phyloP scores from a whole-genome alignment of 805 yeast species.

The Starmerella cellae region DNA sequence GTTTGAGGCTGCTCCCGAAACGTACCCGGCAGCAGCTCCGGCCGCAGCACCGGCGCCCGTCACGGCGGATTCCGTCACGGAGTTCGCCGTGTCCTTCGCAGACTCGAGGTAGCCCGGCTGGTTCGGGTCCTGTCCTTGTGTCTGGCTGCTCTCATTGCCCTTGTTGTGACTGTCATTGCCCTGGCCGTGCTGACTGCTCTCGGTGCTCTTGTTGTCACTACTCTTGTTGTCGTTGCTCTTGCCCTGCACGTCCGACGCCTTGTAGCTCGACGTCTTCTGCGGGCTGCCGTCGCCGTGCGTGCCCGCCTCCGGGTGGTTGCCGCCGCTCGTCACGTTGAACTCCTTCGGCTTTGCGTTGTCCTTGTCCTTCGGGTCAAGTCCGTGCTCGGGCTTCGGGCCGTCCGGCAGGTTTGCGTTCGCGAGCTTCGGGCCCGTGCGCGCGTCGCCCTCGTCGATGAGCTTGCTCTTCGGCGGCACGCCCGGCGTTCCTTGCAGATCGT shows the following conservation, averaged over 20 bases:
- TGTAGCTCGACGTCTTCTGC: neutral
- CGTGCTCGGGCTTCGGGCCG: slow-evolving; percentile 13
- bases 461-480: slow-evolving; percentile 22
- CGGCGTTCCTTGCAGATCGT: slow-evolving; percentile 20
- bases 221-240: neutral
- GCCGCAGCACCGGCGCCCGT: slow-evolving; percentile 11
- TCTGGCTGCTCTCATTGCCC: too few species aligned
- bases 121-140: too few species aligned
- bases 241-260: neutral
- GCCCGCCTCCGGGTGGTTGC: neutral
- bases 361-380: slow-evolving; percentile 1
- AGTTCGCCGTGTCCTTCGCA: slow-evolving; percentile 1
- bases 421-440: slow-evolving; percentile 20
- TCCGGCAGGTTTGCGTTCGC: slow-evolving; percentile 15
- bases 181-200: neutral
- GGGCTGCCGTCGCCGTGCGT: neutral
- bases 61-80: slow-evolving; percentile 10
- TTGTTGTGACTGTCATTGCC: neutral
- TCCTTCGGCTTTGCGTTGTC: neutral
- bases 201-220: neutral
- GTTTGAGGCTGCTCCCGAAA: slow-evolving; percentile 11
- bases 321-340: neutral
- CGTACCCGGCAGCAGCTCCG: slow-evolving; percentile 10
- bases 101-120: slow-evolving; percentile 1
- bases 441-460: slow-evolving; percentile 20